Percentiles rank a stretch among this genome's conserved stretches.
Evolutionary conservation across 306 rosid species (phyloP).

Genomic region (Lupinus albus): DNA sequence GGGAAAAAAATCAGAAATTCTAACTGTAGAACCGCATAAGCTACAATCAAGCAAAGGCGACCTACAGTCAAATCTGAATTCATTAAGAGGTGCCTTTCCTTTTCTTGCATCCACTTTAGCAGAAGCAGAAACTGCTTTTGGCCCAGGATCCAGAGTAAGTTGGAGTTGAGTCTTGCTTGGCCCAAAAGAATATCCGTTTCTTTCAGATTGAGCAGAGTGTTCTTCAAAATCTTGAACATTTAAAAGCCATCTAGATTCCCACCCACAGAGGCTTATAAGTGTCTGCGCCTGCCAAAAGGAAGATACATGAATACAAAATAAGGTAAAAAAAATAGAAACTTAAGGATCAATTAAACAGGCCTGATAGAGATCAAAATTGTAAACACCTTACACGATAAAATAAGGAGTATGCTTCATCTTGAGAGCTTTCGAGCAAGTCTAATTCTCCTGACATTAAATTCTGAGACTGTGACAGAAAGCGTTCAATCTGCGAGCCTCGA

Average conservation of each 20-base stretch:
- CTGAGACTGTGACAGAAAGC: slow-evolving; percentile 63
- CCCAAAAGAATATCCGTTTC: slow-evolving; percentile 82
- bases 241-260: slow-evolving; percentile 97
- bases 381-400: slow-evolving; percentile 72
- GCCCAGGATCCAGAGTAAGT: slow-evolving; percentile 69
- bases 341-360: slow-evolving; percentile 6
- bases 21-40: slow-evolving; percentile 41
- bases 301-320: slow-evolving; percentile 39
- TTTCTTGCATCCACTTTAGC: slow-evolving; percentile 76
- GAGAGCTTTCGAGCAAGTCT: slow-evolving; percentile 67
- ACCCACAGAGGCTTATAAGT: slow-evolving; percentile 96
- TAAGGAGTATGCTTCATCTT: slow-evolving; percentile 67
- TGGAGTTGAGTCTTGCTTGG: slow-evolving; percentile 73
- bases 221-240: slow-evolving; percentile 96
- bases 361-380: slow-evolving; percentile 12
- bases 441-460: slow-evolving; percentile 64
- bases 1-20: slow-evolving; percentile 73
- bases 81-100: slow-evolving; percentile 66
- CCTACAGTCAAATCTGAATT: slow-evolving; percentile 52
- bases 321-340: slow-evolving; percentile 38
- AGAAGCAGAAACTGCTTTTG: slow-evolving; percentile 75
- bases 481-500: slow-evolving; percentile 78
- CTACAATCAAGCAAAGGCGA: slow-evolving; percentile 90
- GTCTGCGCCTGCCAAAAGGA: slow-evolving; percentile 78
- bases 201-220: slow-evolving; percentile 97